Evolutionary conservation across 169 alveolate genomes (phyloP).

Genomic region (Plasmodium yoelii): DNA sequence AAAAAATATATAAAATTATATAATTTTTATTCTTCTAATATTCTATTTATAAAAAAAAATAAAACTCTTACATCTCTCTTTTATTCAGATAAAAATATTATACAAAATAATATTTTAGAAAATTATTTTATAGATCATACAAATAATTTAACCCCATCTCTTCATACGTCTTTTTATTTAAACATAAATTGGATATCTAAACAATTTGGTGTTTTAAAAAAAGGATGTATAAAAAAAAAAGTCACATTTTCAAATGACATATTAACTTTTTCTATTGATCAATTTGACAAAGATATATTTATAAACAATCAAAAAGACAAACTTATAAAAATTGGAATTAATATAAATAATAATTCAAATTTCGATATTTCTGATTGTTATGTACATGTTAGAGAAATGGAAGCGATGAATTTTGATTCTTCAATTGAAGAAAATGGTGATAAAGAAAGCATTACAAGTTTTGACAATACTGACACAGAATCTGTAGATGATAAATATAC

Average conservation of each 20-base stretch:
- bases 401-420: conserved; percentile 1
- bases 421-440: neutral
- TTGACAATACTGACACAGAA: neutral
- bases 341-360: conserved; percentile 52
- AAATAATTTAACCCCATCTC: neutral
- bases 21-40: conserved; percentile 30
- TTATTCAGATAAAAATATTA: too few relatives aligned
- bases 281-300: conserved; percentile 20
- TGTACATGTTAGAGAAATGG: conserved; percentile 52
- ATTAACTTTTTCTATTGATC: conserved; percentile 34
- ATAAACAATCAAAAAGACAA: conserved; percentile 48
- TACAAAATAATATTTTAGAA: too few relatives aligned
- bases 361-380: conserved; percentile 32
- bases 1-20: conserved; percentile 1
- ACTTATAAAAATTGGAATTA: conserved; percentile 16
- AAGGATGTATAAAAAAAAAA: conserved; percentile 28
- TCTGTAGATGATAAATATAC: neutral
- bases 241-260: conserved; percentile 19
- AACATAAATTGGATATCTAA: conserved; percentile 42
- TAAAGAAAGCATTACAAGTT: neutral
- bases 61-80: conserved; percentile 25
- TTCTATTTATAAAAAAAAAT: conserved; percentile 28
- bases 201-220: neutral
- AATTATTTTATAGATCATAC: neutral
- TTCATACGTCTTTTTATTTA: neutral